Conservation (phyloP, 2,329 filamentous ascomycete species). For the Curvularia lunata region DNA sequence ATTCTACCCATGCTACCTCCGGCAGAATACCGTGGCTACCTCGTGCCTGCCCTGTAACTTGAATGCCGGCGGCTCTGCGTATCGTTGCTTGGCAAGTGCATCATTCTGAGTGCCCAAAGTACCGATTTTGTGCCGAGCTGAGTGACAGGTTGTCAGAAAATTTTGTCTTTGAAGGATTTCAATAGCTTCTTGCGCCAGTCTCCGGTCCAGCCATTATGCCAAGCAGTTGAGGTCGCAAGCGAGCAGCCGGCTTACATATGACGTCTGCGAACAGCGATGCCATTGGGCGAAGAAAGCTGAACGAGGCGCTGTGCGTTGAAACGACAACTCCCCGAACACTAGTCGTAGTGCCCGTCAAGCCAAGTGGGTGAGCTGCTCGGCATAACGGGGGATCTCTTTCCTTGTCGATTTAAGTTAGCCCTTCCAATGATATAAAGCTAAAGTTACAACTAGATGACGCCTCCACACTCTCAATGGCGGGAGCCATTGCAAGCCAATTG, state of each 20-base stretch:
- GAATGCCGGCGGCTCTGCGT: conserved; percentile 30
- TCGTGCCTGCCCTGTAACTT: conserved; percentile 19
- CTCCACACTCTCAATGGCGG: neutral
- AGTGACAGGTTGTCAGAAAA: neutral
- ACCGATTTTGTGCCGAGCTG: conserved; percentile 4
- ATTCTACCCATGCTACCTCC: conserved; percentile 26
- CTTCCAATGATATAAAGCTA: neutral
- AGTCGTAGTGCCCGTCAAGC: conserved; percentile 2
- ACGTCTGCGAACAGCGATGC: neutral
- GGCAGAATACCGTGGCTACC: conserved; percentile 13
- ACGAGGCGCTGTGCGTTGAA: neutral
- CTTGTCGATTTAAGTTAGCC: neutral
- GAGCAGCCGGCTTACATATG: conserved; percentile 1
- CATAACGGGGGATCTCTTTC: neutral
- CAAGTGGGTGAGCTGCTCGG: neutral
- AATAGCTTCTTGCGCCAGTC: conserved; percentile 8
- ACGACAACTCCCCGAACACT: neutral
- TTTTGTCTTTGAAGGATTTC: neutral
- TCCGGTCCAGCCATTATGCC: neutral
- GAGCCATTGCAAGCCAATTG: neutral
- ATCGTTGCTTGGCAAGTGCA: neutral
- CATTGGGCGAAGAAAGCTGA: neutral
- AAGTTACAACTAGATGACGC: neutral
- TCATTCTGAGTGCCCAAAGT: neutral
- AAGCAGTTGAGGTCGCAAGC: conserved; percentile 1